phyloP scores from a whole-genome alignment of 305 asterid species.

The Plantago coronopus region DNA sequence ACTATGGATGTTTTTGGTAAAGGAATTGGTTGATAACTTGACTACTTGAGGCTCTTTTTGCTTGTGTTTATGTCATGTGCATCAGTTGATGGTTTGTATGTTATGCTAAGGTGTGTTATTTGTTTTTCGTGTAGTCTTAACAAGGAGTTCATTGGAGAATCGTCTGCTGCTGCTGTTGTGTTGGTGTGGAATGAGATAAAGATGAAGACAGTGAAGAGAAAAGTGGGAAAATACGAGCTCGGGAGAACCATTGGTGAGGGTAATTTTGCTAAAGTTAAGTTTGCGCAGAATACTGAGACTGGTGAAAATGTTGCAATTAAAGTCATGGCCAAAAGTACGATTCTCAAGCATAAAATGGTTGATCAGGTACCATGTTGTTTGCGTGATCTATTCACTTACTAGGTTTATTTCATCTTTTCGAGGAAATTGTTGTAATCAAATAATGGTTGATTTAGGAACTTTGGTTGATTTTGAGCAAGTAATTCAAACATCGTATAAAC shows the following conservation, averaged over 20 bases:
- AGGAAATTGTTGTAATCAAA: too few relatives aligned
- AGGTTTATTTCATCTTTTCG: background rate
- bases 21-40: too few relatives aligned
- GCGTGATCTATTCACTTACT: background rate
- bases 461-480: too few relatives aligned
- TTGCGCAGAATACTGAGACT: slow-evolving; percentile 66
- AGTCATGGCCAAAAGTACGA: slow-evolving; percentile 76
- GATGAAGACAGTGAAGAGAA: slow-evolving; percentile 61
- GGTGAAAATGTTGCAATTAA: slow-evolving; percentile 82
- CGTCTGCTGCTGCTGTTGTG: slow-evolving; percentile 7
- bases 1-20: too few relatives aligned
- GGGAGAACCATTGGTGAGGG: slow-evolving; percentile 93
- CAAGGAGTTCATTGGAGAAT: background rate
- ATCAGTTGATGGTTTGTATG: too few relatives aligned
- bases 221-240: slow-evolving; percentile 79
- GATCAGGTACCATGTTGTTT: slow-evolving; percentile 55
- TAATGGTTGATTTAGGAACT: too few relatives aligned
- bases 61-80: too few relatives aligned
- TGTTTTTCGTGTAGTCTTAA: too few relatives aligned
- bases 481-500: too few relatives aligned
- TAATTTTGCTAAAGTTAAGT: slow-evolving; percentile 89
- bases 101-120: too few relatives aligned
- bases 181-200: slow-evolving; percentile 36
- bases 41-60: too few relatives aligned
- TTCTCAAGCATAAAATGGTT: slow-evolving; percentile 89